phyloP scores from a whole-genome alignment of 208 protist species.

The Acanthamoeba divionensis region DNA sequence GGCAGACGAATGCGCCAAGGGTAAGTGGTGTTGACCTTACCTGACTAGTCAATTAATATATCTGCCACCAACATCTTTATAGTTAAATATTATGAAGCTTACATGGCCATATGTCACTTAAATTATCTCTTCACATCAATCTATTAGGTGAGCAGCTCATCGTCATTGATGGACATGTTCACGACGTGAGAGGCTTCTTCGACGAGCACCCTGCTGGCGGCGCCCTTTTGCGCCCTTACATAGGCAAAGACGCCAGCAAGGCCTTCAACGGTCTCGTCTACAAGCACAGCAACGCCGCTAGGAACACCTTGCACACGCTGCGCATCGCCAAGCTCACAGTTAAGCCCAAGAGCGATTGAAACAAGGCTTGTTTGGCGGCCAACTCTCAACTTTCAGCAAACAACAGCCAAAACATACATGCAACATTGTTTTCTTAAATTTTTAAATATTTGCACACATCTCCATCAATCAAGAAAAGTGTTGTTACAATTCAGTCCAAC shows the following conservation, averaged over 20 bases:
- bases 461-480: too few species aligned
- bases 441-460: too few species aligned
- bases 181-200: conserved; percentile 76
- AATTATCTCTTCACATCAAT: not conserved
- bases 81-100: not conserved
- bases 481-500: too few species aligned
- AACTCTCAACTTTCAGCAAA: too few species aligned
- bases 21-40: not conserved
- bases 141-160: conserved; percentile 60
- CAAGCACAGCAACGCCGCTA: conserved; percentile 68
- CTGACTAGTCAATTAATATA: not conserved
- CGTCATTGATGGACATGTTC: conserved; percentile 65
- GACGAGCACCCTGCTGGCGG: conserved; percentile 72
- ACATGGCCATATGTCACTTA: not conserved
- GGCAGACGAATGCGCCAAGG: not conserved
- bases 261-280: conserved; percentile 72
- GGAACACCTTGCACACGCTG: conserved; percentile 64
- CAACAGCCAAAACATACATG: too few species aligned
- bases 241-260: conserved; percentile 50
- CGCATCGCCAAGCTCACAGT: conserved; percentile 49
- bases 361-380: too few species aligned
- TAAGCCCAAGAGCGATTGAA: conserved; percentile 39
- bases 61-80: not conserved
- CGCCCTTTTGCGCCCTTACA: conserved; percentile 42
- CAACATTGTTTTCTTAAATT: too few species aligned